phyloP scores from a whole-genome alignment of 331 rosid species.

The Pyracantha coccinea region DNA sequence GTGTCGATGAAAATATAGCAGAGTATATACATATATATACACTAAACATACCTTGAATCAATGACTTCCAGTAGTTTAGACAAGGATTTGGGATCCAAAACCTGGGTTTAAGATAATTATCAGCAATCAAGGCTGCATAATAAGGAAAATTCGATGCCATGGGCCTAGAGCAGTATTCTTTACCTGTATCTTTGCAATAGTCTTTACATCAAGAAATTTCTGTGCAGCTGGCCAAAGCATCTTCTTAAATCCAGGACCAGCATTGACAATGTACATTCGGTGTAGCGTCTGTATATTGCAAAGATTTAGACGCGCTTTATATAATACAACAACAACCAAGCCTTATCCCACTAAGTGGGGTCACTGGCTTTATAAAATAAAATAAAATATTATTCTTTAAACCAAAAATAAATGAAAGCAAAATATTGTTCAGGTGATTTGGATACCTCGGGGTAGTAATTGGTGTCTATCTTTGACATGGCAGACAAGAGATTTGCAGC shows the following conservation, averaged over 20 bases:
- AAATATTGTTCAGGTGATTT: background rate
- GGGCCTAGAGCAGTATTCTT: background rate
- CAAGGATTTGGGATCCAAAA: constrained; percentile 55
- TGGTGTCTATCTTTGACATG: constrained; percentile 66
- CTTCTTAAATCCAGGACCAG: constrained; percentile 84
- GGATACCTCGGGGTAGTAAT: constrained; percentile 85
- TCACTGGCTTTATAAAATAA: too few species aligned
- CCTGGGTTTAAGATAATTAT: constrained; percentile 19
- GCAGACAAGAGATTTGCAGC: constrained; percentile 77
- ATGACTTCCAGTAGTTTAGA: constrained; percentile 57
- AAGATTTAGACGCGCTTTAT: background rate
- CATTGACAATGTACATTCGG: constrained; percentile 82
- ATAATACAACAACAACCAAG: background rate
- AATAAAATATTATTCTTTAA: background rate
- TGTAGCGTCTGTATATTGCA: constrained; percentile 57
- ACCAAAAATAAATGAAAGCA: background rate
- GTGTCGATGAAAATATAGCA: background rate
- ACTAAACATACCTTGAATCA: constrained; percentile 50
- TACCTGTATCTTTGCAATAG: constrained; percentile 76
- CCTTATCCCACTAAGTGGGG: too few species aligned
- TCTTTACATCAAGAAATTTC: constrained; percentile 70
- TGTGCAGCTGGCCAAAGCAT: constrained; percentile 96
- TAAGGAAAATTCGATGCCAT: background rate
- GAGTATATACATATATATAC: background rate
- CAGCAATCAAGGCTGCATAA: background rate